Conservation (phyloP, 441 rosid genomes). For the Gossypium schwendimanii region DNA sequence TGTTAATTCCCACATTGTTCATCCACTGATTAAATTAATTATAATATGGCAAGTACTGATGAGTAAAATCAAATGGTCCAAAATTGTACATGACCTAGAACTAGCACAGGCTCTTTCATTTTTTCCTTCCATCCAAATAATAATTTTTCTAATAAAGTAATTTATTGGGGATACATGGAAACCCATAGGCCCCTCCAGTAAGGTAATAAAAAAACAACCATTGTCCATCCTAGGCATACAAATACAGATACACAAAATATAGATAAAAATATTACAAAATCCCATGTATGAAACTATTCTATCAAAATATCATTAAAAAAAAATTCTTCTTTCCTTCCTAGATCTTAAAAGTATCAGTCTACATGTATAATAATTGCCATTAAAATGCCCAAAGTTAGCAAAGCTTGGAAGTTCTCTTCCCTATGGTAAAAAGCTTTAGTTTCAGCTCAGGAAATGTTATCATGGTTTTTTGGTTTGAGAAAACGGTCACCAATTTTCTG, state of each 20-base stretch:
- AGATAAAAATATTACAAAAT: neutral
- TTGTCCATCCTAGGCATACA: neutral
- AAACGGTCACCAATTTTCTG: neutral
- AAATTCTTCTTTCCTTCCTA: neutral
- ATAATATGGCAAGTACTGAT: too few species aligned
- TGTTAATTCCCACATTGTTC: too few species aligned
- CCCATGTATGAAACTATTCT: neutral
- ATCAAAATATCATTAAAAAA: neutral
- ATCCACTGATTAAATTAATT: too few species aligned
- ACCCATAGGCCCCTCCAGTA: neutral
- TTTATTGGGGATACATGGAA: neutral
- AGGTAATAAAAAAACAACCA: neutral
- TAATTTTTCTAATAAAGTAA: too few species aligned
- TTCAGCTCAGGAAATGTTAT: neutral
- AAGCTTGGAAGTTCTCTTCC: neutral
- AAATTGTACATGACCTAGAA: too few species aligned
- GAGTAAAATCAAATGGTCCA: too few species aligned
- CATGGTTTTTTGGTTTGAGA: neutral
- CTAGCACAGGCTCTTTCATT: too few species aligned
- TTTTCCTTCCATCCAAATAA: too few species aligned
- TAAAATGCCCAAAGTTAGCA: neutral
- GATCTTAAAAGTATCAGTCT: neutral
- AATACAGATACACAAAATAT: neutral
- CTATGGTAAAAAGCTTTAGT: neutral
- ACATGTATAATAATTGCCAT: neutral